Conservation (phyloP, 169 alveolate genomes). For the Neospora caninum region DNA sequence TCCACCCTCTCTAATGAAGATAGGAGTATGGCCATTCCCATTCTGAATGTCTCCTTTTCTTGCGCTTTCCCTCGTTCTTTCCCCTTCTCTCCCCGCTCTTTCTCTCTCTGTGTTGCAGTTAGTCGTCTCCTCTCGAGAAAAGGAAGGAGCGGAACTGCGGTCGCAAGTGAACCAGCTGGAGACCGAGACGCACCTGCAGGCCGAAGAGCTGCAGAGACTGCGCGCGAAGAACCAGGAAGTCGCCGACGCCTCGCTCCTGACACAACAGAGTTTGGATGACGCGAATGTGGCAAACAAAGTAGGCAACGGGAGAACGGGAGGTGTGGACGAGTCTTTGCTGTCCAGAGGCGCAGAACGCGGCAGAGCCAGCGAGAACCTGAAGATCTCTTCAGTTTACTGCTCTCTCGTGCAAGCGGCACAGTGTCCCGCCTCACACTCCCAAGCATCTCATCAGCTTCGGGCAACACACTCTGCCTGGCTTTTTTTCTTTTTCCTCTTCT, state of each 20-base stretch:
- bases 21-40: not conserved
- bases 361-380: too few species aligned
- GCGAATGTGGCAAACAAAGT: conserved; percentile 14
- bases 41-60: not conserved
- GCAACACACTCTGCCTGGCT: too few species aligned
- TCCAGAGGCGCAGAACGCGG: too few species aligned
- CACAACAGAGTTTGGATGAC: conserved; percentile 5
- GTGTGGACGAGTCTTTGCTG: not conserved
- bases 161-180: not conserved
- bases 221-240: not conserved
- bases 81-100: not conserved
- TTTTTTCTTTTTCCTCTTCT: too few species aligned
- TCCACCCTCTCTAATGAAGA: too few species aligned
- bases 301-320: not conserved
- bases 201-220: not conserved
- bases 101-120: not conserved
- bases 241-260: not conserved
- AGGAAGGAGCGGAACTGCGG: not conserved
- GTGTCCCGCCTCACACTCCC: too few species aligned
- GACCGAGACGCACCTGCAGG: conserved; percentile 1
- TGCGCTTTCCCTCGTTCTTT: not conserved
- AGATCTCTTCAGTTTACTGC: too few species aligned
- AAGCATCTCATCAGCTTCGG: too few species aligned
- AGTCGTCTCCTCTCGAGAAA: not conserved
- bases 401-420: too few species aligned